phyloP scores from a whole-genome alignment of 345 rosid genomes.

The Combretum micranthum region DNA sequence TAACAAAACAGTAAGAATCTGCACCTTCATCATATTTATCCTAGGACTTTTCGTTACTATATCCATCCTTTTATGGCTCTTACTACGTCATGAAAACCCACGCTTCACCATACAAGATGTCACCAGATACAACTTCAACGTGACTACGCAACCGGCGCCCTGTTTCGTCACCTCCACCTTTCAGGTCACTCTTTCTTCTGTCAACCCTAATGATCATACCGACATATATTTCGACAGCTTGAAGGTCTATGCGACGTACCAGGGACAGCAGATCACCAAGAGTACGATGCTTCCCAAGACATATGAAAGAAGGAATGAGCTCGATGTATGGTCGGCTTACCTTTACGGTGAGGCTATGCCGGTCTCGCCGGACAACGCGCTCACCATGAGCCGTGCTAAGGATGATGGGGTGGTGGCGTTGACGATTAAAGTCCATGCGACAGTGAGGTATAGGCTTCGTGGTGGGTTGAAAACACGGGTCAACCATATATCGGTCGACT shows the following conservation, averaged over 20 bases:
- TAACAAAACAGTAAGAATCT: no score
- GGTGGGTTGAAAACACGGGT: slow-evolving; percentile 21
- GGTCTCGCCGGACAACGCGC: slow-evolving; percentile 21
- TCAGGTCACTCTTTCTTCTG: slow-evolving; percentile 28
- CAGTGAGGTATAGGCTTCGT: slow-evolving; percentile 25
- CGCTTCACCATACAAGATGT: slow-evolving; percentile 32
- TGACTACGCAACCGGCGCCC: slow-evolving; percentile 8
- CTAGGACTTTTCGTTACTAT: not conserved
- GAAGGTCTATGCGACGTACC: slow-evolving; percentile 22
- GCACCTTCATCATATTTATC: no score
- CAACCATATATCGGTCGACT: slow-evolving; percentile 21
- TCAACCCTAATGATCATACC: slow-evolving; percentile 25
- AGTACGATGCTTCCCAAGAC: slow-evolving; percentile 12
- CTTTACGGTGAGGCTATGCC: slow-evolving; percentile 21
- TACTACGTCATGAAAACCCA: slow-evolving; percentile 31
- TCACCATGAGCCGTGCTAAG: slow-evolving; percentile 18
- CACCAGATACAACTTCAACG: slow-evolving; percentile 31
- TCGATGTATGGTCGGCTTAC: slow-evolving; percentile 29
- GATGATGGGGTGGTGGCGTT: slow-evolving; percentile 18
- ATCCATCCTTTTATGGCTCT: slow-evolving; percentile 18
- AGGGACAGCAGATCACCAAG: slow-evolving; percentile 31
- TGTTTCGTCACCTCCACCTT: slow-evolving; percentile 23
- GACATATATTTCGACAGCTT: slow-evolving; percentile 32
- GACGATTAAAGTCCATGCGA: slow-evolving; percentile 24
- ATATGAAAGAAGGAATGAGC: slow-evolving; percentile 25